Base-by-base conservation (phyloP, 2,329 filamentous ascomycete genomes). In the Apiospora arundinis region DNA sequence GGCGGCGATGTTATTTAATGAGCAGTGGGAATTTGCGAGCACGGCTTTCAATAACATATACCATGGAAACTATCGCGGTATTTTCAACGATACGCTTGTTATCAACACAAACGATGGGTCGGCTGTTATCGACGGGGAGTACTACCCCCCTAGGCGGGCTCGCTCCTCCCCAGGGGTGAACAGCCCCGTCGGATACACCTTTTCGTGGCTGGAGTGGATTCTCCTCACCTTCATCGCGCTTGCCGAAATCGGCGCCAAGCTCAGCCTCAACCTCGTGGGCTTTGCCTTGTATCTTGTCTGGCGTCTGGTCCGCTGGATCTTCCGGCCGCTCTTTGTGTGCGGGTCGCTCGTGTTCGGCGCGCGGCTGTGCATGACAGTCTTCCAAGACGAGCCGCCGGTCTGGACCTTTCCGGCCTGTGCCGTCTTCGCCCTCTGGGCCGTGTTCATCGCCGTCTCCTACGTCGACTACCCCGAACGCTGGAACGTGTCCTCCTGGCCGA, bases 291-390 rank as follows among this genome's bases (percentile, higher is more conserved):
- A 16, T 8, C 18, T 23, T 0, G 11, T 18, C 6, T 23, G 28
- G 18, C 9, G n/a, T 25, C 5, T 56, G 3, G 8, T 28, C 67
- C 16, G 67, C 67, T 9, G 46, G 4, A 28, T 56, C 46, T 4
- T 25, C 32, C 46, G 46, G 1, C 21, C 46, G 16, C 4, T 56
- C 21, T 11, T 56, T 9, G 67, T 69, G n/a, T 56, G 44, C 46
- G n/a, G 46, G 4, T 56, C 67, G n/a, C 67, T 69, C 18, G 67
- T 69, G 18, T 16, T 69, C 32, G 67, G 67, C 11, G 4, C 14
- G 7, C 46, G 67, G 1, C 42, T 32, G 21, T 69, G 32, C 67
- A 21, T 12, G 28, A 11, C 44, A 9, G 4, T 42, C n/a, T 14
- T 49, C 44, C 7, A 1, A 8, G 9, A 16, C 12, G 46, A 40